Percentiles rank a stretch among this genome's conserved stretches.
Evolutionary conservation across 192 early-diverging fungal species (phyloP).

Genomic region (Chytriomyces sp.): DNA sequence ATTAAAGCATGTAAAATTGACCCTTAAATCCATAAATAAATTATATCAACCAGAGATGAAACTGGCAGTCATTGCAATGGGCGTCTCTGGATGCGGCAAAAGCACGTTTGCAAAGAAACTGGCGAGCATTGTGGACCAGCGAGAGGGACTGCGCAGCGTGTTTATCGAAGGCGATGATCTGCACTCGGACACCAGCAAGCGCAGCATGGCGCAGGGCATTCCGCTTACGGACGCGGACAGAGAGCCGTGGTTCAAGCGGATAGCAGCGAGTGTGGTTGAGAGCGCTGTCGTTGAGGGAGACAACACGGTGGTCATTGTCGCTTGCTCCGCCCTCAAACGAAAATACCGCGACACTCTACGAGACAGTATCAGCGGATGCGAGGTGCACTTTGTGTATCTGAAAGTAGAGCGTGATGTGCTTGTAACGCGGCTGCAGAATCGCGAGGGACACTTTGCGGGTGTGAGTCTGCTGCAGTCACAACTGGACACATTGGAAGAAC

Average conservation of each 20-base stretch:
- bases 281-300: neutral
- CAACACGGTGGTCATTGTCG: neutral
- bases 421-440: neutral
- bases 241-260: conserved; percentile 23
- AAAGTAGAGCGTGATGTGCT: neutral
- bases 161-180: conserved; percentile 35
- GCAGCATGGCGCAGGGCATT: conserved; percentile 26
- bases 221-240: conserved; percentile 35
- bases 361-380: neutral
- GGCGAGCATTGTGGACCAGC: neutral
- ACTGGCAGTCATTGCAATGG: conserved; percentile 20
- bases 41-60: too few relatives aligned
- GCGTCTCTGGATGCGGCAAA: conserved; percentile 37
- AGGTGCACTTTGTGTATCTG: conserved; percentile 8
- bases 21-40: too few relatives aligned
- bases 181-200: conserved; percentile 26
- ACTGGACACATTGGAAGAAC: conserved; percentile 18
- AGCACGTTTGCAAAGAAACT: conserved; percentile 20
- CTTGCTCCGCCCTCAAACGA: conserved; percentile 29
- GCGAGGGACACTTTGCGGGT: conserved; percentile 19
- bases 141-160: neutral
- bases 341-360: conserved; percentile 16
- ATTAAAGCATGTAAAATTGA: too few relatives aligned
- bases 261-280: neutral
- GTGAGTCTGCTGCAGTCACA: conserved; percentile 14